Conservation (phyloP, 176 grass and related monocot genomes). For the Oryza glumipatula region DNA sequence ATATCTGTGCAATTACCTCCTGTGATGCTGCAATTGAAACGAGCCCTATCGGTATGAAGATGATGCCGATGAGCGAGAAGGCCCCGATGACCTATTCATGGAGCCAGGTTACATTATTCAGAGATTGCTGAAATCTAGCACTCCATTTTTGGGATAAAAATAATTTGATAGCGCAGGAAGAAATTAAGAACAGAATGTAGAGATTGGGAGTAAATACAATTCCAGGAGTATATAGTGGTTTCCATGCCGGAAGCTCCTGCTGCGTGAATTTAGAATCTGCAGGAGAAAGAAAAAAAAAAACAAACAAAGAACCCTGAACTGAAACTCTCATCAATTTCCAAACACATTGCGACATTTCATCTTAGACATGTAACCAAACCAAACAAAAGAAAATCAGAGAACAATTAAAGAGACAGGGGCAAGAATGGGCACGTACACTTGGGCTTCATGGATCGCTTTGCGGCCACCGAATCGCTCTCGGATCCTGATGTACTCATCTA, state of each 20-base stretch:
- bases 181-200: background rate
- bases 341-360: background rate
- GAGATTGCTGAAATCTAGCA: background rate
- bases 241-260: constrained; percentile 96
- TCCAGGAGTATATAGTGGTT: constrained; percentile 80
- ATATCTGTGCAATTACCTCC: constrained; percentile 28
- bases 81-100: constrained; percentile 62
- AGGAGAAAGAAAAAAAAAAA: background rate
- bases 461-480: constrained; percentile 53
- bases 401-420: background rate
- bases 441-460: constrained; percentile 70
- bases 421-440: constrained; percentile 47
- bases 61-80: constrained; percentile 68
- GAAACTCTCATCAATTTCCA: background rate
- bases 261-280: constrained; percentile 93
- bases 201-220: constrained; percentile 42
- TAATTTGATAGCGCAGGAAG: background rate
- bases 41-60: constrained; percentile 87
- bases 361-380: too few species aligned
- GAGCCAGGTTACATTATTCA: background rate
- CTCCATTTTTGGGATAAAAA: background rate
- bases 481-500: constrained; percentile 49
- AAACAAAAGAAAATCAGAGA: background rate
- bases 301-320: background rate
- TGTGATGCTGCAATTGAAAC: constrained; percentile 66